Evolutionary conservation across 805 yeast genomes (phyloP).

Genomic region (Torulaspora gathmanii): DNA sequence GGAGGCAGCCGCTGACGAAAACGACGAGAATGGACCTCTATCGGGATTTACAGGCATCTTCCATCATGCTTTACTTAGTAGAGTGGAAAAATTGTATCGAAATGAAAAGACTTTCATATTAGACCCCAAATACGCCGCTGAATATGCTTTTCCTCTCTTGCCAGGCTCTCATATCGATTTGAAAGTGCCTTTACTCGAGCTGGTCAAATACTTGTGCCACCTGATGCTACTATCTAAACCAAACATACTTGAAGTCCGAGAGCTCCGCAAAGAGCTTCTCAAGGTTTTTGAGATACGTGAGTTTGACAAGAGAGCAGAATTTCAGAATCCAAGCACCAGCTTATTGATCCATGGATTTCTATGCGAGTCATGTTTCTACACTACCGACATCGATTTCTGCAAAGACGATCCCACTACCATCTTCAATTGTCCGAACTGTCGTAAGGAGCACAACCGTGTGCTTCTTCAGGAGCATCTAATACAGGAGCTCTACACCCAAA

Average conservation of each 20-base stretch:
- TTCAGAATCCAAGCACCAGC: conserved; percentile 69
- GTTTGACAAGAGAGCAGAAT: conserved; percentile 69
- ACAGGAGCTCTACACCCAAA: conserved; percentile 50
- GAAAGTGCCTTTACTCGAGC: conserved; percentile 71
- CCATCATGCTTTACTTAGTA: conserved; percentile 57
- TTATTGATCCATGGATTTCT: conserved; percentile 61
- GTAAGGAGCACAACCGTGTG: conserved; percentile 56
- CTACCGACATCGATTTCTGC: conserved; percentile 78
- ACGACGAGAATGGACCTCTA: conserved; percentile 37
- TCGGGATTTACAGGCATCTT: conserved; percentile 52
- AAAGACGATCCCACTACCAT: conserved; percentile 47
- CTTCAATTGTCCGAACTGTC: conserved; percentile 67
- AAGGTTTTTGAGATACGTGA: conserved; percentile 75
- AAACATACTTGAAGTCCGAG: conserved; percentile 65
- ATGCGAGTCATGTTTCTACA: conserved; percentile 74
- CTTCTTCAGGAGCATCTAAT: conserved; percentile 77
- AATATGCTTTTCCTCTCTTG: conserved; percentile 66
- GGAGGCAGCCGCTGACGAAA: conserved; percentile 34
- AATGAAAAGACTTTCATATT: conserved; percentile 70
- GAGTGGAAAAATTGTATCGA: conserved; percentile 60
- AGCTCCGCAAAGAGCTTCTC: conserved; percentile 69
- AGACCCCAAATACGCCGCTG: conserved; percentile 56
- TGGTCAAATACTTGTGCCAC: conserved; percentile 71
- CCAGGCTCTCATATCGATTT: conserved; percentile 65
- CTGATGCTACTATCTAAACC: conserved; percentile 62